phyloP scores from a whole-genome alignment of 495 filamentous ascomycete genomes.

The Cercophora sp. region DNA sequence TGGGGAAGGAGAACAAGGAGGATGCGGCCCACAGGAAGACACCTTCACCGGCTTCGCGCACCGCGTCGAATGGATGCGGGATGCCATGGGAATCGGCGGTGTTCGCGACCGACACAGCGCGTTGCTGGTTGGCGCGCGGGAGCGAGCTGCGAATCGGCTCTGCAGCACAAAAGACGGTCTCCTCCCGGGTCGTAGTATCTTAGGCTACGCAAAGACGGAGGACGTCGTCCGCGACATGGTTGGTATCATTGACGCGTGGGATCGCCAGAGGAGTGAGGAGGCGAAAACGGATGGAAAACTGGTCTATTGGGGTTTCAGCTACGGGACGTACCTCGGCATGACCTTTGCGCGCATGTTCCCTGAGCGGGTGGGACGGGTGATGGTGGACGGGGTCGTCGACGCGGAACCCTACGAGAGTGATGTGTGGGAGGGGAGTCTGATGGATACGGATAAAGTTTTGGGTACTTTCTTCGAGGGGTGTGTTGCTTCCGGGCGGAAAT shows the following conservation, averaged over 20 bases:
- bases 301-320: conserved; percentile 60
- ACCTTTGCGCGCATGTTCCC: conserved; percentile 47
- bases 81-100: conserved; percentile 21
- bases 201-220: conserved; percentile 27
- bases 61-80: conserved; percentile 14
- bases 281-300: conserved; percentile 36
- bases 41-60: conserved; percentile 7
- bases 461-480: conserved; percentile 39
- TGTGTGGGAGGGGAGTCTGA: conserved; percentile 32
- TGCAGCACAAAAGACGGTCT: conserved; percentile 32
- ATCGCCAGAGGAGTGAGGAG: conserved; percentile 11
- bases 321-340: conserved; percentile 55
- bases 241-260: conserved; percentile 39
- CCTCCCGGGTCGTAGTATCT: conserved; percentile 20
- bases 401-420: conserved; percentile 33
- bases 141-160: conserved; percentile 29
- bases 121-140: conserved; percentile 28
- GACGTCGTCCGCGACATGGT: conserved; percentile 37
- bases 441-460: conserved; percentile 39
- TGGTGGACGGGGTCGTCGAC: conserved; percentile 42
- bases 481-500: conserved; percentile 25
- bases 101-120: conserved; percentile 36
- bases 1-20: not conserved
- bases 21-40: conserved; percentile 9
- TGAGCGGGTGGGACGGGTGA: conserved; percentile 35